Conservation (phyloP, 2,329 filamentous ascomycete species). For the Alternaria consortialis region DNA sequence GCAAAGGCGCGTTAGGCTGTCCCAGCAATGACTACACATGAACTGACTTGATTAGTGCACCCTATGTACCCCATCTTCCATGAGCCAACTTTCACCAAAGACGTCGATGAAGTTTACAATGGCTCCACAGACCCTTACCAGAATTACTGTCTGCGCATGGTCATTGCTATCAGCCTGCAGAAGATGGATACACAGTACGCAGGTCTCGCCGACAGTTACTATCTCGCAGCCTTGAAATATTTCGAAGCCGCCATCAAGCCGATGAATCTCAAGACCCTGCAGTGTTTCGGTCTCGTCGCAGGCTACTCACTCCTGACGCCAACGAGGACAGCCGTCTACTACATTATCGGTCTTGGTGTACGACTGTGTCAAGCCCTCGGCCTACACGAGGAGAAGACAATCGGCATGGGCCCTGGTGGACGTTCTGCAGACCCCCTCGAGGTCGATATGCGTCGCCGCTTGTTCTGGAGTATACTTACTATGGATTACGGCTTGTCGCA, state of each 20-base stretch:
- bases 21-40: constrained; percentile 5
- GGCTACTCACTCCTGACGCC: constrained; percentile 94
- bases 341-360: constrained; percentile 86
- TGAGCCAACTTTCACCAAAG: constrained; percentile 77
- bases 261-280: constrained; percentile 90
- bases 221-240: constrained; percentile 84
- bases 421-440: constrained; percentile 73
- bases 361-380: constrained; percentile 90
- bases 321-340: constrained; percentile 91
- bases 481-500: constrained; percentile 92
- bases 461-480: constrained; percentile 87
- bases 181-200: constrained; percentile 89
- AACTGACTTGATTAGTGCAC: constrained; percentile 68
- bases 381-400: constrained; percentile 87
- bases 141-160: constrained; percentile 88
- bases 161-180: constrained; percentile 93
- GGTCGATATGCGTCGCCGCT: constrained; percentile 85
- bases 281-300: constrained; percentile 86
- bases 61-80: constrained; percentile 88
- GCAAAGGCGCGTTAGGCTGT: constrained; percentile 69
- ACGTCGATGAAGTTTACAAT: constrained; percentile 82
- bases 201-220: constrained; percentile 94
- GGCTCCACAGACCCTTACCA: constrained; percentile 81
- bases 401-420: constrained; percentile 69
- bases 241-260: constrained; percentile 83